Evolutionary conservation across 345 rosid genomes (phyloP).

Genomic region (Hevea brasiliensis): DNA sequence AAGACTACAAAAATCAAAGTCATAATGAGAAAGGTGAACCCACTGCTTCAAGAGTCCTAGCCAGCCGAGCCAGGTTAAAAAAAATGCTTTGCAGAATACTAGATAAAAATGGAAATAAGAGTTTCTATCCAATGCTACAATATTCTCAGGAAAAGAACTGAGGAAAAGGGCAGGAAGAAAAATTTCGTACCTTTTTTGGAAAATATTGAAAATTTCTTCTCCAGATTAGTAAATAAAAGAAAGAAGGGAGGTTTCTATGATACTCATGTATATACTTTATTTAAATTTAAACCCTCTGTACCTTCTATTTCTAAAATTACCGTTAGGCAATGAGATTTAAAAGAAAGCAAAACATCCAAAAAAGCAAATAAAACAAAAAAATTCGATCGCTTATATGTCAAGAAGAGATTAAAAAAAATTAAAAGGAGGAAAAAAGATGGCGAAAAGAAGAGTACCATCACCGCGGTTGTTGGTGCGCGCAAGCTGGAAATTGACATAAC

Average conservation of each 20-base stretch:
- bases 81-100: no score
- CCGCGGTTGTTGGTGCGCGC: constrained; percentile 94
- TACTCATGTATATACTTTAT: no score
- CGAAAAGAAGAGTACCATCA: constrained; percentile 52
- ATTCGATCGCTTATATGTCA: neutral
- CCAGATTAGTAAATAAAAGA: neutral
- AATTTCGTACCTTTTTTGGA: neutral
- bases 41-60: neutral
- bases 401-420: neutral
- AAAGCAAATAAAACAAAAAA: neutral
- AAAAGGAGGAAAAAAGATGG: neutral
- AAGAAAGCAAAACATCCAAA: neutral
- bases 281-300: no score
- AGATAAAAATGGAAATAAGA: no score
- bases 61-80: no score
- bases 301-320: neutral
- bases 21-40: neutral
- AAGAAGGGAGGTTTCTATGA: neutral
- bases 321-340: neutral
- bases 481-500: constrained; percentile 74
- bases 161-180: neutral
- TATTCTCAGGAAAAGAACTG: neutral
- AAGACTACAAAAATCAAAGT: neutral
- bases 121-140: neutral
- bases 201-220: neutral